Evolutionary conservation across 75 land plant genomes (phyloP), one percentile per base, ranked within the genome.

Genomic region (Ceratopteris richardii): DNA sequence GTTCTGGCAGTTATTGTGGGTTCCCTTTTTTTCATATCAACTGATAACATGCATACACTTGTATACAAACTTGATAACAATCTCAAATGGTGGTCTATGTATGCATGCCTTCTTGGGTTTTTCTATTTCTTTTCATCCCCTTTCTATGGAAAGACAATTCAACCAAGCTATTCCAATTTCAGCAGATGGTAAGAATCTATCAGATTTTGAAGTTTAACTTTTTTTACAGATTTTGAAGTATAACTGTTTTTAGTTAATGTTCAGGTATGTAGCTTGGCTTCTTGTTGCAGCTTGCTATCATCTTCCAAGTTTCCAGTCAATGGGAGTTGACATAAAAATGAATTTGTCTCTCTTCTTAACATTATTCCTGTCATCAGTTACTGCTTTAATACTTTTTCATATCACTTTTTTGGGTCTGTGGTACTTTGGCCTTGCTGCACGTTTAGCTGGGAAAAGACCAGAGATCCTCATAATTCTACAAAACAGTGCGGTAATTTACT

Each of bases 241-340:
- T n/a, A n/a, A n/a, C n/a, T n/a, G n/a, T n/a, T 20, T 7, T 29
- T 33, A 33, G 9, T 33, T 33, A 9, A 33, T 33, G 37, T 33
- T 55, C 88, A 94, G 98, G 96, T 89, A 94, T 53, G 77, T 89
- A 36, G 77, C 66, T 19, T 94, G 98, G 98, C 78, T 94, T 36
- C 74, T 86, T 63, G 52, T 89, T 27, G 98, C 98, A 51, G 89
- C 96, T 44, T 42, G 83, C 18, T 89, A 89, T 37, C 98, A 94
- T 82, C 79, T 94, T 56, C 98, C 98, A 33, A 94, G 96, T 72
- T 86, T 94, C 68, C 87, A 77, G 66, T 89, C 98, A 33, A 94
- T 94, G 96, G 98, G 98, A 69, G 90, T 94, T 30, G 98, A 94
- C 46, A 52, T 94, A 56, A 90, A 89, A 61, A 93, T 93, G 98